Evolutionary conservation across 164 flowering plant species (phyloP).

Genomic region (Taxillus chinensis): DNA sequence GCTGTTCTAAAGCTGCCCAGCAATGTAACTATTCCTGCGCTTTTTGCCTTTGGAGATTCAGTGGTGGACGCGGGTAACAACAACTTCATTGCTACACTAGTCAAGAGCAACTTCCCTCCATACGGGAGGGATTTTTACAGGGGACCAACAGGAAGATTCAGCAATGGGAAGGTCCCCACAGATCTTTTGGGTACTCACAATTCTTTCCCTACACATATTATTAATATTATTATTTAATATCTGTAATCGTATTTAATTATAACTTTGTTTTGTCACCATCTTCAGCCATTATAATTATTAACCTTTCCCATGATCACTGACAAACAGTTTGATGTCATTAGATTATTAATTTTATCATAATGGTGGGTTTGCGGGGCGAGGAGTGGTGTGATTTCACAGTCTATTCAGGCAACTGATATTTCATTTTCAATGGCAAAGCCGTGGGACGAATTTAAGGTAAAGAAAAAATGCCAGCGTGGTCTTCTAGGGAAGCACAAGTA

Average conservation of each 20-base stretch:
- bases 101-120: slow-evolving; percentile 34
- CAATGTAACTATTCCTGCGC: slow-evolving; percentile 27
- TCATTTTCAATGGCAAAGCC: no score
- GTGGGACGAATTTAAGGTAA: no score
- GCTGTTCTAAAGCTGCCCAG: slow-evolving; percentile 18
- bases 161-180: slow-evolving; percentile 34
- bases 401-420: no score
- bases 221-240: slow-evolving; percentile 10
- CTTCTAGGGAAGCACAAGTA: no score
- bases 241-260: background rate
- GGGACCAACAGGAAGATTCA: slow-evolving; percentile 44
- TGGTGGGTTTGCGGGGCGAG: no score
- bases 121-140: slow-evolving; percentile 42
- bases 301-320: no score
- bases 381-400: no score
- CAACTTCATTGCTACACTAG: slow-evolving; percentile 22
- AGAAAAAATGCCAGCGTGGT: no score
- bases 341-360: no score
- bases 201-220: slow-evolving; percentile 8
- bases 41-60: slow-evolving; percentile 48
- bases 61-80: slow-evolving; percentile 51
- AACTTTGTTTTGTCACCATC: background rate
- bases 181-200: slow-evolving; percentile 23
- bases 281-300: no score
- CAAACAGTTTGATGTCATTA: no score